Base-by-base conservation (phyloP, 129 eudicot species). In the Tagetes patula region DNA sequence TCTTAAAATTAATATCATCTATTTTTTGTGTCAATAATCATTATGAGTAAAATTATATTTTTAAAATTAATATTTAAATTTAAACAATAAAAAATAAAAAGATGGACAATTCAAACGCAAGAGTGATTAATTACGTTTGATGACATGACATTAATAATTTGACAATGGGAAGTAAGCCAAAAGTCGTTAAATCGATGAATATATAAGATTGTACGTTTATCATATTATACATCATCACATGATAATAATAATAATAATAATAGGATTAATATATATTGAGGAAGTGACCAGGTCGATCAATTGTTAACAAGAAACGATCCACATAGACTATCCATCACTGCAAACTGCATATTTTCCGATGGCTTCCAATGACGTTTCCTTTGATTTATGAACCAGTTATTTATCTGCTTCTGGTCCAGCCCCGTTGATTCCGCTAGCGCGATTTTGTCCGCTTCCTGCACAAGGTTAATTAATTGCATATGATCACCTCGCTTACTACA, bases 381-480 rank as follows among this genome's bases (percentile, higher is more conserved):
- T 62, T 87, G 92, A 79, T 87, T 87, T 77, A 87, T 87, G 65
- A 87, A 87, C 92, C 92, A 87, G 56, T 87, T 87, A 82, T 84
- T 87, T 14, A 87, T 87, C 81, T 87, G 92, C 62, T 87, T 87
- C 45, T 82, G 92, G 48, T 87, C 92, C 72, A 87, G 41, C 6
- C 92, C 89, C 1, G 92, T 87, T 33, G 83, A 77, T 50, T 87
- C 92, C 3, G 92, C 89, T 13, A 87, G 66, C 6, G 87, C 77
- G 8, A 79, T 65, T 73, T 87, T 87, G 60, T 87, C 92, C 4
- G 78, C 87, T 82, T 87, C 92, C 92, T 87, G 81, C 77, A 82
- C 40, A 74, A 49, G 55, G 55, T 49, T 49, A 49, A 14, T 10
- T 49, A 34, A 20, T 20, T 20, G 27, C 27, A 20, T 20, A 20